Evolutionary conservation across 306 rosid genomes (phyloP).

Genomic region (Adenanthera pavonina): DNA sequence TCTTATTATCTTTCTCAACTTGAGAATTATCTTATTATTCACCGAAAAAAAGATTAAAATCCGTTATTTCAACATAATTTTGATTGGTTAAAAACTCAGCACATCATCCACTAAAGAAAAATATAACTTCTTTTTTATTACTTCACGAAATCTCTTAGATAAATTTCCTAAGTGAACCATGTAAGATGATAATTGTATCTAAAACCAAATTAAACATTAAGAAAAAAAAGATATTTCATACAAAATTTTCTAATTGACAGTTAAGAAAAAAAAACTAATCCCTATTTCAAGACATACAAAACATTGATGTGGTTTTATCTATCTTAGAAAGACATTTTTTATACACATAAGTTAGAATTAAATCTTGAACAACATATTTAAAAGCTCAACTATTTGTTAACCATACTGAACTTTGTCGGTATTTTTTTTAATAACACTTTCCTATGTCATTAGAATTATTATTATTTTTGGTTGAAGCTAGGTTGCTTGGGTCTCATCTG

Average conservation of each 20-base stretch:
- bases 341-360: too few relatives aligned
- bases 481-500: conserved; percentile 1
- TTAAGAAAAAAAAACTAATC: too few relatives aligned
- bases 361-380: too few relatives aligned
- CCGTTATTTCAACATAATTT: not conserved
- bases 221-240: too few relatives aligned
- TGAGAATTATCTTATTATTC: not conserved
- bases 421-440: not conserved
- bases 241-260: too few relatives aligned
- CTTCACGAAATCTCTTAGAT: not conserved
- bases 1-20: too few relatives aligned
- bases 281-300: too few relatives aligned
- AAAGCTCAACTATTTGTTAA: too few relatives aligned
- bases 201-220: not conserved
- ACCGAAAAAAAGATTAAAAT: not conserved
- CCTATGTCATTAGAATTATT: too few relatives aligned
- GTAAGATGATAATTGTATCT: not conserved
- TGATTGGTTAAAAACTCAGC: not conserved
- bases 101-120: not conserved
- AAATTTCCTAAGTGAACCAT: not conserved
- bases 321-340: too few relatives aligned
- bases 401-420: too few relatives aligned
- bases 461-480: not conserved
- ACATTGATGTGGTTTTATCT: too few relatives aligned
- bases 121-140: not conserved